phyloP scores from a whole-genome alignment of 306 rosid genomes.

The Vigna mungo region DNA sequence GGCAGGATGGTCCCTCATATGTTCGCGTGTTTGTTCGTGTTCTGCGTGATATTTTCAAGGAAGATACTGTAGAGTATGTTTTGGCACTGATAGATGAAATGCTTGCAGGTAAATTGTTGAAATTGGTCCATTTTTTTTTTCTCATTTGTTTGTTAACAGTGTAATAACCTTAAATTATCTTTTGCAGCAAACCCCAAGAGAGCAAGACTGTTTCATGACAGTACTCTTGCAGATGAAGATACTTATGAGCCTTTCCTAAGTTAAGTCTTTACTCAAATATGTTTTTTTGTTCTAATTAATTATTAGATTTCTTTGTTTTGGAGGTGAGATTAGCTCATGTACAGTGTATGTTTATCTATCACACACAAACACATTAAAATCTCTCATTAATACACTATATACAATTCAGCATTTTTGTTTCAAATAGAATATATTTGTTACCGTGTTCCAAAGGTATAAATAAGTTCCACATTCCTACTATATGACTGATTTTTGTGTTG shows the following conservation, averaged over 20 bases:
- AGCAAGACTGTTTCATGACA: slow-evolving; percentile 90
- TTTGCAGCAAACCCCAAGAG: slow-evolving; percentile 87
- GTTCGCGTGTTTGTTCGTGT: slow-evolving; percentile 82
- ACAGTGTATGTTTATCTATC: slow-evolving; percentile 23
- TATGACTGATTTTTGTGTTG: no score
- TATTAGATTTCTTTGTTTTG: slow-evolving; percentile 14
- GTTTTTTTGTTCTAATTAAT: slow-evolving; percentile 22
- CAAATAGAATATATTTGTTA: neutral
- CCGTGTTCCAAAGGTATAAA: neutral
- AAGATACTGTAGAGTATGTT: slow-evolving; percentile 92
- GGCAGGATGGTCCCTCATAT: slow-evolving; percentile 96
- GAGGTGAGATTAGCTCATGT: slow-evolving; percentile 8
- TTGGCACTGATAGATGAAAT: slow-evolving; percentile 88
- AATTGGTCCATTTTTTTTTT: neutral
- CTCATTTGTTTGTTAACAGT: slow-evolving; percentile 13
- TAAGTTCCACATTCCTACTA: no score
- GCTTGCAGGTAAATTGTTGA: slow-evolving; percentile 73
- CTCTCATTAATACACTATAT: neutral
- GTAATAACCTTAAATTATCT: slow-evolving; percentile 31
- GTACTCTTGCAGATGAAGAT: slow-evolving; percentile 73
- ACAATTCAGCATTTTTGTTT: neutral
- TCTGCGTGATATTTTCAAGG: slow-evolving; percentile 85
- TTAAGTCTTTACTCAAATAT: slow-evolving; percentile 54
- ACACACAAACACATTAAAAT: no score
- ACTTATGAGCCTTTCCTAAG: slow-evolving; percentile 92